Evolutionary conservation across 208 protist species (phyloP).

Genomic region (Leishmania braziliensis): DNA sequence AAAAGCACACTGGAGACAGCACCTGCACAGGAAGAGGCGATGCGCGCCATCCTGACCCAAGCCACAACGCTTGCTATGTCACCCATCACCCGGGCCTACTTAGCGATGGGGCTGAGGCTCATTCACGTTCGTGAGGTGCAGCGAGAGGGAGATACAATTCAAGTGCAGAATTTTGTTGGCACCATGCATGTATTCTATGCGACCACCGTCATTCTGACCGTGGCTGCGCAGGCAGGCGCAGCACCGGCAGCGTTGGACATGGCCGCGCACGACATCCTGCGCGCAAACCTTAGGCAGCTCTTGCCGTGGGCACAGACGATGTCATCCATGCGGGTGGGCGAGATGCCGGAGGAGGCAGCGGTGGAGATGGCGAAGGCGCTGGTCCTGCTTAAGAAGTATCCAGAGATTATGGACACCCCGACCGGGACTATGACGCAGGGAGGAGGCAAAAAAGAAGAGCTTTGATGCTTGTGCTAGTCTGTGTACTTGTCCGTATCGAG

Average conservation of each 20-base stretch:
- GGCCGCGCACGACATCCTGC: background rate
- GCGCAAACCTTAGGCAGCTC: background rate
- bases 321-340: background rate
- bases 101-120: background rate
- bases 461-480: background rate
- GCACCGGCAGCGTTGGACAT: background rate
- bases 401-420: slow-evolving; percentile 6
- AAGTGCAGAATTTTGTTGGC: background rate
- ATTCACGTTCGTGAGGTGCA: background rate
- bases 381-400: slow-evolving; percentile 17
- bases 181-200: slow-evolving; percentile 6
- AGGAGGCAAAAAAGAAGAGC: background rate
- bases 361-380: slow-evolving; percentile 4
- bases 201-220: background rate
- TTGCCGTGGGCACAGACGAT: slow-evolving; percentile 14
- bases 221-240: too few relatives aligned
- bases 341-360: slow-evolving; percentile 12
- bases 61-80: background rate
- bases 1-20: background rate
- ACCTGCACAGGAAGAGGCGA: slow-evolving; percentile 3
- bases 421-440: background rate
- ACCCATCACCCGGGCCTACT: slow-evolving; percentile 5
- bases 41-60: slow-evolving; percentile 5
- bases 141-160: background rate
- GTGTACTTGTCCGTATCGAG: background rate